Base-by-base conservation (phyloP, 768 basidiomycete species). In the Pleurotus citrinopileatus region DNA sequence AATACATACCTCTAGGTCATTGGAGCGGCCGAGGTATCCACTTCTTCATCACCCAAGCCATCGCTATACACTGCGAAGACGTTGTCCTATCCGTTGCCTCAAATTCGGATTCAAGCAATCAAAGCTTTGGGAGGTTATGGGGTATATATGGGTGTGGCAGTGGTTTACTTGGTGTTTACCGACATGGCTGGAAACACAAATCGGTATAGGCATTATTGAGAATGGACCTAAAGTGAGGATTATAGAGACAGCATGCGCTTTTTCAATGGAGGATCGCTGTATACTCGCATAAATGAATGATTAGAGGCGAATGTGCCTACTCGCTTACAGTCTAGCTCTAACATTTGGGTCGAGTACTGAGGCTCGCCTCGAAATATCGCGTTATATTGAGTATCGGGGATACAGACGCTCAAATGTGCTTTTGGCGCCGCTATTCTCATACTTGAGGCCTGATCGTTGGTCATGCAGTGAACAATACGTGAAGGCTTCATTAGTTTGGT, bases 51-150 rank as follows among this genome's bases (percentile, higher is more conserved):
- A 8, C 51, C 1, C 70, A 73, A 48, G 67, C 67, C 2, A 27
- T 63, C 4, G 67, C 61, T 3, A 70, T 73, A 44, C 67, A 67
- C 7, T 25, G 66, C 26, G 70, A 73, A 55, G 68, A 70, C 42
- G 53, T 51, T 1, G 43, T 69, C 9, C 59, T 73, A 29, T 58
- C 42, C 5, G 22, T 62, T 20, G 65, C 58, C 12, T 12, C 28
- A 34, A 22, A 25, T n/a, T 51, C 28, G 48, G 48, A 10, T 51
- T 34, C 10, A 20, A 15, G 6, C n/a, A 38, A 15, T 36, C 29
- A 5, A 13, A 4, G 22, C 32, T 32, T 19, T 40, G 27, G 55
- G 26, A 48, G 38, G 38, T 40, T 9, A 4, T 60, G 5, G 60
- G 60, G 4, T 61, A 61, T 45, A 26, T 53, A 3, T 61, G 59